Evolutionary conservation across 2,329 filamentous ascomycete genomes (phyloP), one percentile per base, ranked within the genome.

Genomic region (Clarireedia paspali): DNA sequence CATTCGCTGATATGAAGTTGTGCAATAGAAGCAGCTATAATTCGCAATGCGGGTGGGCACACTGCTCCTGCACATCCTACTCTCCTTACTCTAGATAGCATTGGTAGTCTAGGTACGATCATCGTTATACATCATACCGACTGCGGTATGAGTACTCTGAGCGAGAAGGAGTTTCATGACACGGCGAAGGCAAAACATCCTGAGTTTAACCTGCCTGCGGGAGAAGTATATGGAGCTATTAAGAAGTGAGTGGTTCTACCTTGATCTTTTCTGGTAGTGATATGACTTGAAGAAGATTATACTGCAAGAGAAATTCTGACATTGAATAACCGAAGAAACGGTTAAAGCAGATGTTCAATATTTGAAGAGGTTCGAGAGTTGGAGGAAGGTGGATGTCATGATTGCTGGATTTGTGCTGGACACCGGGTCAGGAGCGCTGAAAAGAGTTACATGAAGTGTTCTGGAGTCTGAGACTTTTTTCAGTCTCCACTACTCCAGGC

Each of bases 81-180:
- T 6, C 30, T 63, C 2, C 26, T 58, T 4, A 34, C 49, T 15
- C 49, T 60, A 0, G 53, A 62, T 2, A 47, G 50, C 4, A 20
- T 63, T 2, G 57, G 39, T 6, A 34, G 23, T 20, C 30, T 50
- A 1, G 53, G 51, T 1, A 58, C 57, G 2, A 55, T 63, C 0
- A 38, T 59, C 27, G 53, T 63, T 3, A 54, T 61, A 24, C 60
- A 63, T 42, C 60, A 62, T 27, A 59, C 49, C 14, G 56, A 60
- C 40, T 61, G 60, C 36, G 59, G 54, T 7, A 60, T 58, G 55
- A 59, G 17, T 12, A 51, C 58, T 34, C 50, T 26, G 2, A 50
- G 45, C 17, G 57, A 61, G 23, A 40, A 49, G 14, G 45, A 24
- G 4, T 59, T 62, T 9, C 44, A 45, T 1, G 39, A 45, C 1